Percentiles rank a stretch among this genome's conserved stretches.
phyloP scores from a whole-genome alignment of 192 early-diverging fungal genomes.

The Radiomyces spectabilis region DNA sequence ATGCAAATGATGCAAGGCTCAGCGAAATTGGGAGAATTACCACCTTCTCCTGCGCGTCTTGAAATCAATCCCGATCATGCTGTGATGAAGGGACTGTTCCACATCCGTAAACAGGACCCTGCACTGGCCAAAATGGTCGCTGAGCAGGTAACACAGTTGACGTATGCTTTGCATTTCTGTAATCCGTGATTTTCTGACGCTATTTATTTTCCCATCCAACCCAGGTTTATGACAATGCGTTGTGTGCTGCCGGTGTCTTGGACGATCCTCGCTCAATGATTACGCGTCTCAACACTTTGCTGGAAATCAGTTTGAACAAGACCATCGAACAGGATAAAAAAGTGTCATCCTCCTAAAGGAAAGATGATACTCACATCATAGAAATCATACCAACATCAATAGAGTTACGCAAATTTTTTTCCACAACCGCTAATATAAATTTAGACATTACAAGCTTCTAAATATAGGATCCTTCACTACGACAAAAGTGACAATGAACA shows the following conservation, averaged over 20 bases:
- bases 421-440: too few relatives aligned
- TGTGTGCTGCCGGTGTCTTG: conserved; percentile 69
- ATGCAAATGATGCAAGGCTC: conserved; percentile 57
- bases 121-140: conserved; percentile 60
- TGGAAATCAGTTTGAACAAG: conserved; percentile 33
- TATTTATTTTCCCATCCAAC: not conserved
- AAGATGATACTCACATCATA: too few relatives aligned
- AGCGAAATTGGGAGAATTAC: conserved; percentile 41
- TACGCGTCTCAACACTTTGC: conserved; percentile 56
- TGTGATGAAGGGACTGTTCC: conserved; percentile 59
- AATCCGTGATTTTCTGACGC: too few relatives aligned
- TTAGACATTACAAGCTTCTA: too few relatives aligned
- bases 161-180: not conserved
- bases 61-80: conserved; percentile 70
- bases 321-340: conserved; percentile 24
- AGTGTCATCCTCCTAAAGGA: too few relatives aligned
- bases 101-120: conserved; percentile 47
- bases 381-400: too few relatives aligned
- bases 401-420: too few relatives aligned
- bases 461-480: too few relatives aligned
- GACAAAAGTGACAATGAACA: too few relatives aligned
- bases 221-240: conserved; percentile 62
- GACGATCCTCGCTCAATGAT: conserved; percentile 74
- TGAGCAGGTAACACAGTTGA: conserved; percentile 43
- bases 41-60: conserved; percentile 56